These are phyloP conservation scores for Tricholoma matsutake DNA, from an alignment of 768 basidiomycete genomes.

Conservation along the genomic window DNA sequence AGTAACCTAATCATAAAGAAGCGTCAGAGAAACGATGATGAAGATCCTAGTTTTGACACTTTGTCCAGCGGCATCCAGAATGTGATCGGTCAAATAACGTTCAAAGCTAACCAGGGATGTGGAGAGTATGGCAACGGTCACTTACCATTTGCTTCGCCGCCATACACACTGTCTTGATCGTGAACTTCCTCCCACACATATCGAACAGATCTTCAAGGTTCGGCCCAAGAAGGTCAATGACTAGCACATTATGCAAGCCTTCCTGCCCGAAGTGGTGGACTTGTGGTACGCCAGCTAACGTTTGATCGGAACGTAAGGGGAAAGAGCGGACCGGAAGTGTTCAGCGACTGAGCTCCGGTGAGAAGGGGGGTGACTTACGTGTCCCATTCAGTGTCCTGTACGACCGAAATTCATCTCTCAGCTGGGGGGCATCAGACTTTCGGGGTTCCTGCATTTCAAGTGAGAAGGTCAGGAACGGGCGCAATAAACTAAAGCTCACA, in stretches of 20 bases:
- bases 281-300: slow-evolving; percentile 89
- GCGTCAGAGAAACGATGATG: slow-evolving; percentile 9
- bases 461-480: slow-evolving; percentile 9
- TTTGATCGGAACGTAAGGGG: slow-evolving; percentile 10
- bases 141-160: slow-evolving; percentile 98
- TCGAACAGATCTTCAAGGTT: slow-evolving; percentile 98
- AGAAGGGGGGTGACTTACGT: slow-evolving; percentile 48
- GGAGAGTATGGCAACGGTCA: slow-evolving; percentile 7
- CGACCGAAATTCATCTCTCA: slow-evolving; percentile 95
- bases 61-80: slow-evolving; percentile 14
- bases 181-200: slow-evolving; percentile 98
- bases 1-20: slow-evolving; percentile 59
- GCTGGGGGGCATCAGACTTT: slow-evolving; percentile 97
- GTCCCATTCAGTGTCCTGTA: slow-evolving; percentile 94
- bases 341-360: background rate
- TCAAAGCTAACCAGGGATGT: slow-evolving; percentile 4
- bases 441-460: slow-evolving; percentile 69
- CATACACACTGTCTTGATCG: slow-evolving; percentile 98
- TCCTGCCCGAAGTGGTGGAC: slow-evolving; percentile 99
- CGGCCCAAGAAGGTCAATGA: slow-evolving; percentile 95
- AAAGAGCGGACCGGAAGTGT: slow-evolving; percentile 2
- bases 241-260: slow-evolving; percentile 93
- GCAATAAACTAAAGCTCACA: slow-evolving; percentile 45
- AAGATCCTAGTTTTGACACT: background rate
- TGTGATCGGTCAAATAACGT: background rate